Percentiles rank a stretch among this genome's conserved stretches.
These are phyloP conservation scores for Eucalyptus pauciflora DNA, from an alignment of 345 rosid genomes.

Conservation along the genomic window DNA sequence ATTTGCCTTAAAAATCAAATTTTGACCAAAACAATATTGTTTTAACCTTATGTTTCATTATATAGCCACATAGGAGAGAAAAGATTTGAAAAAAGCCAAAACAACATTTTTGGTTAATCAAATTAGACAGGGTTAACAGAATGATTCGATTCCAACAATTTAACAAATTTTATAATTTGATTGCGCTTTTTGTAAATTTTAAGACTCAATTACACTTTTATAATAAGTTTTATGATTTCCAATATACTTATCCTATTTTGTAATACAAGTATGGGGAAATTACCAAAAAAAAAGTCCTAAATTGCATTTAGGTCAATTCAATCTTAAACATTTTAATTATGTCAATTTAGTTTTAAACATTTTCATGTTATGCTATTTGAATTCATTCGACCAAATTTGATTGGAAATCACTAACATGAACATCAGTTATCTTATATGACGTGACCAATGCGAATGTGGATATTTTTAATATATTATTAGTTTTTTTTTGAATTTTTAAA, in stretches of 20 bases:
- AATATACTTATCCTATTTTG: accelerated
- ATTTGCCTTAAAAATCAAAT: too few relatives aligned
- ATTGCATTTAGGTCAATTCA: too few relatives aligned
- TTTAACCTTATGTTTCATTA: too few relatives aligned
- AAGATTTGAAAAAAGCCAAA: background rate
- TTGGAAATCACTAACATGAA: too few relatives aligned
- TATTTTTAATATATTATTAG: too few relatives aligned
- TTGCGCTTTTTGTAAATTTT: too few relatives aligned
- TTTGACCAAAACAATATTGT: too few relatives aligned
- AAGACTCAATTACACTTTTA: background rate
- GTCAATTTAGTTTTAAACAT: accelerated
- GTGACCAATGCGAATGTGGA: accelerated
- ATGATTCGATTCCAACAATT: background rate
- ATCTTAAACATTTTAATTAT: accelerated
- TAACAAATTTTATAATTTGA: too few relatives aligned
- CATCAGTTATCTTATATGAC: accelerated
- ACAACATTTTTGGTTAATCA: accelerated
- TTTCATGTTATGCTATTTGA: background rate
- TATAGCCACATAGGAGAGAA: background rate
- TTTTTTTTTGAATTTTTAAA: too few relatives aligned
- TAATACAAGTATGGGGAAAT: background rate
- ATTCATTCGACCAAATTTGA: background rate
- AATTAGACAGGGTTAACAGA: accelerated
- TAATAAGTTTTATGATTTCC: too few relatives aligned
- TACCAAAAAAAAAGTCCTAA: too few relatives aligned